Conservation (phyloP, 1,284 basidiomycete species). For the Serendipita sp. region DNA sequence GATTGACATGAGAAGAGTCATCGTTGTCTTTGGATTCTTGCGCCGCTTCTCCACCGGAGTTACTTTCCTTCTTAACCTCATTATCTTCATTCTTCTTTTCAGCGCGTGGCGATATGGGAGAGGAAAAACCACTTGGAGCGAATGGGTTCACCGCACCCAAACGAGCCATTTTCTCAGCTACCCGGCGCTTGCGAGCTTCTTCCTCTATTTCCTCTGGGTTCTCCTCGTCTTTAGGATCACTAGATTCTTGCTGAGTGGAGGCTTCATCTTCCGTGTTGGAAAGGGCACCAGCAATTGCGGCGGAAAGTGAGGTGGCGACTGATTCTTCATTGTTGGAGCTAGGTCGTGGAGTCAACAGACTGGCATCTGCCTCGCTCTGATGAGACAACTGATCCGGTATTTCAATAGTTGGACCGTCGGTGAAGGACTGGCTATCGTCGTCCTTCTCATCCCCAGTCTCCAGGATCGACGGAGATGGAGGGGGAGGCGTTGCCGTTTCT, state of each 20-base stretch:
- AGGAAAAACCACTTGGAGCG: conserved; percentile 20
- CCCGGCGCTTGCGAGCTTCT: conserved; percentile 35
- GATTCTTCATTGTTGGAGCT: no score
- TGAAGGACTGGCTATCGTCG: background rate
- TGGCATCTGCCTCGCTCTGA: no score
- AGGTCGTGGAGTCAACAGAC: no score
- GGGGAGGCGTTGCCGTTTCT: background rate
- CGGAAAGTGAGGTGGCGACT: no score
- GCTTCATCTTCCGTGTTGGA: no score
- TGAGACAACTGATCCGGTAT: no score
- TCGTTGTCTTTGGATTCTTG: background rate
- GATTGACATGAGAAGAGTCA: background rate
- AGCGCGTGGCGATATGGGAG: conserved; percentile 5
- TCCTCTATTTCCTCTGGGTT: conserved; percentile 29
- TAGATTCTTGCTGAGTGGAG: no score
- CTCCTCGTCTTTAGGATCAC: background rate
- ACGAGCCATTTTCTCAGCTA: conserved; percentile 47
- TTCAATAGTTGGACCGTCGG: background rate
- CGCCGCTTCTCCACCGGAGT: background rate
- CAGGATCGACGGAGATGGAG: background rate
- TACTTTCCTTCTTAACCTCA: background rate
- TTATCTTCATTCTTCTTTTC: background rate
- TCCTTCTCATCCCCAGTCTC: background rate
- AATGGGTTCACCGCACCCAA: conserved; percentile 55
- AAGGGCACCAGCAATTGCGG: no score